These are phyloP conservation scores for Pyricularia sp. DNA, from an alignment of 2,329 filamentous ascomycete species.

Conservation along the genomic window DNA sequence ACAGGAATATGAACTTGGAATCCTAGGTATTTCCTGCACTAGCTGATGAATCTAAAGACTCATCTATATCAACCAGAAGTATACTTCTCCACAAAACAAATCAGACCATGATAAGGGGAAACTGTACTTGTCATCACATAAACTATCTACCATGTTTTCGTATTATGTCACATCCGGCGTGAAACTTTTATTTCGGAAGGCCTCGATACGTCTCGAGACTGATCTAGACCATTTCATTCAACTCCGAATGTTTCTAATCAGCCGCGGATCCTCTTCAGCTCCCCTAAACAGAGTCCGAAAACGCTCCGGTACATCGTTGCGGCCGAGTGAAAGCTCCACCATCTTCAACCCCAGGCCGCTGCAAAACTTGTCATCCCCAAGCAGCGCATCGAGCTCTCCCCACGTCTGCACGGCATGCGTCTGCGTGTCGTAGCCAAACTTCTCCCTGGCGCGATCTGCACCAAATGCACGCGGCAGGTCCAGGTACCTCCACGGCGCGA, in stretches of 20 bases:
- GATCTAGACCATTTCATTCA: neutral
- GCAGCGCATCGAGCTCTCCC: slow-evolving; percentile 1
- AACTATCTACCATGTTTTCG: too few species aligned
- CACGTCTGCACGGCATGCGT: neutral
- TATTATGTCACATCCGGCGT: too few species aligned
- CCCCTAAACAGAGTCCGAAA: neutral
- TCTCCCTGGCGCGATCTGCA: slow-evolving; percentile 1
- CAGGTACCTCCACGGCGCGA: slow-evolving; percentile 57
- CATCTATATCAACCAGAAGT: too few species aligned
- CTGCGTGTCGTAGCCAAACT: neutral
- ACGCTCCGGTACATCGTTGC: neutral
- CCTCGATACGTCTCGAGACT: too few species aligned
- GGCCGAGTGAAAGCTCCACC: slow-evolving; percentile 1
- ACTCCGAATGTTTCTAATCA: neutral
- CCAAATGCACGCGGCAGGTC: slow-evolving; percentile 11
- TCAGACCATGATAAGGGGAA: too few species aligned
- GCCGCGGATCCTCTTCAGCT: neutral
- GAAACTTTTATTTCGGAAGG: too few species aligned
- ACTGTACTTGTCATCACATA: too few species aligned
- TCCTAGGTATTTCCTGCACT: too few species aligned
- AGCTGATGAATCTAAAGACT: too few species aligned
- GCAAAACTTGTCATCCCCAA: neutral
- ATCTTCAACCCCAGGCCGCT: slow-evolving; percentile 1
- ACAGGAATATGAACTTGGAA: too few species aligned
- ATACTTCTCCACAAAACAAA: too few species aligned